phyloP scores from a whole-genome alignment of 305 asterid species.

The Withania somnifera region DNA sequence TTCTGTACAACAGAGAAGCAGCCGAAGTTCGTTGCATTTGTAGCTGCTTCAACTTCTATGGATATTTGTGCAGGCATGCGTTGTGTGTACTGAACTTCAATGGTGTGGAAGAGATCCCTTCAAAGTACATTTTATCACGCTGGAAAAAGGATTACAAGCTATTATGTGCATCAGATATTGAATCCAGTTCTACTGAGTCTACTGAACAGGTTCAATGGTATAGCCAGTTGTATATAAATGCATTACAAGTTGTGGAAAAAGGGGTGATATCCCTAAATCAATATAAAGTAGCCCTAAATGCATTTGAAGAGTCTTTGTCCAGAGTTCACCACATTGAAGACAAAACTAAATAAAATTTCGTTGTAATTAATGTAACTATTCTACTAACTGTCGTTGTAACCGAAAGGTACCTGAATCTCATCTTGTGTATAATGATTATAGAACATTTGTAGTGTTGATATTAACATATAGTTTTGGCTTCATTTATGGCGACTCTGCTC shows the following conservation, averaged over 20 bases:
- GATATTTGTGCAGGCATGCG: conserved; percentile 68
- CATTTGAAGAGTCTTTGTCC: conserved; percentile 49
- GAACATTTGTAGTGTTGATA: not conserved
- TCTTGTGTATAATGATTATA: not conserved
- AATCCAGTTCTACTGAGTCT: conserved; percentile 12
- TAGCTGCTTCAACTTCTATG: conserved; percentile 73
- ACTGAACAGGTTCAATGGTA: conserved; percentile 33
- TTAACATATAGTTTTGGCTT: not conserved
- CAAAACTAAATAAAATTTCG: conserved; percentile 13
- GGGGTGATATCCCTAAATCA: conserved; percentile 59
- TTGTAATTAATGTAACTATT: not conserved
- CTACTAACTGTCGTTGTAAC: not conserved
- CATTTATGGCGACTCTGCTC: not conserved
- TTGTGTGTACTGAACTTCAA: conserved; percentile 59
- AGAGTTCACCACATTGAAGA: conserved; percentile 41
- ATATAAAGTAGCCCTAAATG: conserved; percentile 48
- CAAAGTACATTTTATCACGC: conserved; percentile 52
- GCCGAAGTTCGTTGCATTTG: conserved; percentile 71
- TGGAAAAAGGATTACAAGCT: conserved; percentile 72
- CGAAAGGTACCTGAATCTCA: not conserved
- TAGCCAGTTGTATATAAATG: conserved; percentile 48
- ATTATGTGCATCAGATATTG: conserved; percentile 19
- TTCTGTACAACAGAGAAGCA: conserved; percentile 41
- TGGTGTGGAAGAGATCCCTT: conserved; percentile 69
- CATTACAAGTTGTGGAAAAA: conserved; percentile 75